These are phyloP conservation scores for Saccharomyces hybrid DNA, from an alignment of 1,139 yeast species.

Conservation along the genomic window DNA sequence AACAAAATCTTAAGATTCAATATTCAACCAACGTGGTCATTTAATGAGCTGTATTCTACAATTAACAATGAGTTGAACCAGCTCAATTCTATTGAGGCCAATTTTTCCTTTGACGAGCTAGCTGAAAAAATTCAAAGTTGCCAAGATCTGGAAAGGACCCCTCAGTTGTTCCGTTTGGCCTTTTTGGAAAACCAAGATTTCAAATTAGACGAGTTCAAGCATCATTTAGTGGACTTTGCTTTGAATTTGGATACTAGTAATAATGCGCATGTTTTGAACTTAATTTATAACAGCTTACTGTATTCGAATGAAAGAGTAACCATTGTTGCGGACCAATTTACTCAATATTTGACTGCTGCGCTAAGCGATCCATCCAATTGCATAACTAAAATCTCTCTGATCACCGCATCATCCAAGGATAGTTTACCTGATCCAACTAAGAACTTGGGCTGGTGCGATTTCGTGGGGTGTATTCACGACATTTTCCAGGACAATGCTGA, in stretches of 20 bases:
- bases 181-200: slow-evolving; percentile 15
- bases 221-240: slow-evolving; percentile 26
- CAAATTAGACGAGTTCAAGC: slow-evolving; percentile 19
- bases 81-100: slow-evolving; percentile 37
- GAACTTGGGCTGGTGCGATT: slow-evolving; percentile 85
- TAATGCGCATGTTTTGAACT: slow-evolving; percentile 11
- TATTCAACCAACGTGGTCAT: slow-evolving; percentile 47
- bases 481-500: slow-evolving; percentile 82
- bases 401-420: slow-evolving; percentile 53
- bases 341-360: slow-evolving; percentile 42
- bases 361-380: slow-evolving; percentile 34
- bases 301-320: slow-evolving; percentile 64
- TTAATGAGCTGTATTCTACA: slow-evolving; percentile 39
- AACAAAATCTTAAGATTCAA: slow-evolving; percentile 51
- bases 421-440: slow-evolving; percentile 81
- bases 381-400: slow-evolving; percentile 58
- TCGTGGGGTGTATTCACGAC: slow-evolving; percentile 93
- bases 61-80: slow-evolving; percentile 28
- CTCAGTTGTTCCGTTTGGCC: slow-evolving; percentile 47
- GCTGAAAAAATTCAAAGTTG: slow-evolving; percentile 43
- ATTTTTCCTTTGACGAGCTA: slow-evolving; percentile 48
- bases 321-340: slow-evolving; percentile 66
- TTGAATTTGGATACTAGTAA: slow-evolving; percentile 17
- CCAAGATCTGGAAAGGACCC: slow-evolving; percentile 48
- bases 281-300: slow-evolving; percentile 62